phyloP scores from a whole-genome alignment of 768 basidiomycete species.

The Amanita molliuscula region DNA sequence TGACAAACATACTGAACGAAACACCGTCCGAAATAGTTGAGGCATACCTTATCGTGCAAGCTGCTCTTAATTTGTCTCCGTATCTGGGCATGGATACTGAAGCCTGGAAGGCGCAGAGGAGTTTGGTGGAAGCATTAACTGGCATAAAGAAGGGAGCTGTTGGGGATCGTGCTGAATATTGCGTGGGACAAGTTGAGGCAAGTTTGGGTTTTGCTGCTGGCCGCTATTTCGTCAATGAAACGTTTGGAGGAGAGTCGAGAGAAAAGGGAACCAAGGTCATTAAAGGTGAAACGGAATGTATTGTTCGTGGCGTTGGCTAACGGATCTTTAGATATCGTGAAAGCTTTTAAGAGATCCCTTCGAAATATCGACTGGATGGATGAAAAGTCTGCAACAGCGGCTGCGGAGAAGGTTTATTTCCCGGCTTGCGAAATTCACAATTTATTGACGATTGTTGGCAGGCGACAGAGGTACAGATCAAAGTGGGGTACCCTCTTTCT shows the following conservation, averaged over 20 bases:
- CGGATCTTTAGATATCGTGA: slow-evolving; percentile 50
- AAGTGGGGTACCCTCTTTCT: slow-evolving; percentile 87
- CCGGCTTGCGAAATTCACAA: background rate
- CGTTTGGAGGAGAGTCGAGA: slow-evolving; percentile 71
- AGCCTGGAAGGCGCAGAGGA: slow-evolving; percentile 66
- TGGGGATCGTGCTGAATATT: slow-evolving; percentile 78
- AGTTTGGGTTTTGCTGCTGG: slow-evolving; percentile 86
- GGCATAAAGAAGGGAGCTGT: slow-evolving; percentile 85
- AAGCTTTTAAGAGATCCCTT: slow-evolving; percentile 74
- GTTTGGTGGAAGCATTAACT: slow-evolving; percentile 58
- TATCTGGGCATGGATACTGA: slow-evolving; percentile 68
- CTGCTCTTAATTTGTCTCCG: slow-evolving; percentile 56
- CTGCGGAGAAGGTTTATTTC: slow-evolving; percentile 63
- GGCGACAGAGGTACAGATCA: slow-evolving; percentile 77
- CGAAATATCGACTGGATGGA: slow-evolving; percentile 87
- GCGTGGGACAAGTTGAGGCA: slow-evolving; percentile 59
- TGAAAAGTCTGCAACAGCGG: slow-evolving; percentile 64
- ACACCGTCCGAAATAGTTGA: slow-evolving; percentile 68
- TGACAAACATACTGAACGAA: slow-evolving; percentile 57
- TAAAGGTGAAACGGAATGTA: slow-evolving; percentile 31
- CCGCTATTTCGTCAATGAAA: slow-evolving; percentile 78
- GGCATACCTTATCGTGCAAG: slow-evolving; percentile 78
- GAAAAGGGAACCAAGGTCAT: slow-evolving; percentile 80
- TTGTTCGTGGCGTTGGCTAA: slow-evolving; percentile 1
- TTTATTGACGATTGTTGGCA: slow-evolving; percentile 17